phyloP scores from a whole-genome alignment of 306 rosid species.

The Astragalus membranaceus region DNA sequence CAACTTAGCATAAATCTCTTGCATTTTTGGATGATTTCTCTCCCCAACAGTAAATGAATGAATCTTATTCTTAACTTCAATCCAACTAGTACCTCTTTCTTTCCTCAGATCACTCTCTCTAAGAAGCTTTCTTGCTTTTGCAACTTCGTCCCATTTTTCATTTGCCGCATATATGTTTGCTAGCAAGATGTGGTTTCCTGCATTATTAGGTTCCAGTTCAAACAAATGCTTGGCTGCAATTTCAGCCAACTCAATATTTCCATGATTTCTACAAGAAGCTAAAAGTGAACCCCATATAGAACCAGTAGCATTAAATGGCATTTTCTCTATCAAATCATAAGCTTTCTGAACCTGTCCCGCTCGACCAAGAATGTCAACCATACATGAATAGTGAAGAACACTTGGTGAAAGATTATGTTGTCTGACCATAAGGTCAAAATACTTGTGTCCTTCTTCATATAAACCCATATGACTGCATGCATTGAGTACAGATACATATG shows the following conservation, averaged over 20 bases:
- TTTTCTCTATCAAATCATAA: conserved; percentile 41
- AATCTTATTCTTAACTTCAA: conserved; percentile 61
- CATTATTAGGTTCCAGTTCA: conserved; percentile 72
- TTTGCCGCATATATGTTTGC: conserved; percentile 72
- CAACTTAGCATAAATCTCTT: conserved; percentile 45
- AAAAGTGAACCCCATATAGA: conserved; percentile 89
- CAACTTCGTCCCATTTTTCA: conserved; percentile 75
- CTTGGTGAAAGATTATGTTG: conserved; percentile 57
- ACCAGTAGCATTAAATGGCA: conserved; percentile 62
- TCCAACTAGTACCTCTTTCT: conserved; percentile 83
- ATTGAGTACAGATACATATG: conserved; percentile 54
- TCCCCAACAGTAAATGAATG: conserved; percentile 81
- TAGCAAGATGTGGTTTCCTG: conserved; percentile 78
- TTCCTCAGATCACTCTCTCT: conserved; percentile 64
- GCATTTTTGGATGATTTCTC: conserved; percentile 52
- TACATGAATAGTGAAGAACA: conserved; percentile 64
- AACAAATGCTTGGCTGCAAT: conserved; percentile 67
- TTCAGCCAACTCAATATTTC: conserved; percentile 65
- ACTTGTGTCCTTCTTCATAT: conserved; percentile 56
- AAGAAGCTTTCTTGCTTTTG: conserved; percentile 60
- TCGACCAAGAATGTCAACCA: conserved; percentile 78
- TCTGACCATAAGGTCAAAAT: conserved; percentile 54
- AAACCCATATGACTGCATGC: conserved; percentile 83
- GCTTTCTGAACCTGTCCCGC: conserved; percentile 62
- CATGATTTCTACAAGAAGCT: conserved; percentile 65